Evolutionary conservation across 176 grass and related monocot species (phyloP), one percentile per base, ranked within the genome.

Genomic region (Carex myosuroides): DNA sequence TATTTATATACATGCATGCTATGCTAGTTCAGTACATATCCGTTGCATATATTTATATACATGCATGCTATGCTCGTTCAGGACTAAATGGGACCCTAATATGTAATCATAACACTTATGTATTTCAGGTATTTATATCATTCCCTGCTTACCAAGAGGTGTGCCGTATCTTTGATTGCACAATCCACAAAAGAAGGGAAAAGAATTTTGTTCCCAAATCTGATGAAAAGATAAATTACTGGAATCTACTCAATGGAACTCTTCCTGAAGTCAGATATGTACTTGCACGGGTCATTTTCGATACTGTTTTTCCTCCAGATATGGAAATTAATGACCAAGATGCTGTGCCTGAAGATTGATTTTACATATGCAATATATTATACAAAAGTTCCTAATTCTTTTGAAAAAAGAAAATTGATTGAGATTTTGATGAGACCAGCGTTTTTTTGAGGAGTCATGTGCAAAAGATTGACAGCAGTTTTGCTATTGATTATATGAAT

Each of bases 61-160:
- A 80, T 81, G 6, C 79, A 37, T 81, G 29, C 14, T 20, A 6
- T 37, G 14, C 69, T 46, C 21, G 69, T 72, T 11, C 33, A 72
- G 12, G 32, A 26, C 11, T 53, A 29, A 76, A 4, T 76, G 32
- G 65, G 13, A 18, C 9, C 6, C 8, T 10, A 8, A 42, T 70
- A 70, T 70, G 46, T 26, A 77, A 55, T 33, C 6, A 16, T 42
- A 77, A 8, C 1, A 32, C 22, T 57, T 78, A 24, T 57, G 46
- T 84, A 18, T 73, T 87, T 24, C 87, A 99, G 97, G 97, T 99
- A 75, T 96, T 96, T 88, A 95, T 94, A 84, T 85, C 97, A 3
- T 85, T 92, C 21, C 93, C 92, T 85, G 89, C 84, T 14, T 94
- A 94, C 74, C 26, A 93, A 73, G 93, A 90, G 64, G 97, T 94